Base-by-base conservation (phyloP, 192 early-diverging fungal species). In the Gamsiella multidivaricata region DNA sequence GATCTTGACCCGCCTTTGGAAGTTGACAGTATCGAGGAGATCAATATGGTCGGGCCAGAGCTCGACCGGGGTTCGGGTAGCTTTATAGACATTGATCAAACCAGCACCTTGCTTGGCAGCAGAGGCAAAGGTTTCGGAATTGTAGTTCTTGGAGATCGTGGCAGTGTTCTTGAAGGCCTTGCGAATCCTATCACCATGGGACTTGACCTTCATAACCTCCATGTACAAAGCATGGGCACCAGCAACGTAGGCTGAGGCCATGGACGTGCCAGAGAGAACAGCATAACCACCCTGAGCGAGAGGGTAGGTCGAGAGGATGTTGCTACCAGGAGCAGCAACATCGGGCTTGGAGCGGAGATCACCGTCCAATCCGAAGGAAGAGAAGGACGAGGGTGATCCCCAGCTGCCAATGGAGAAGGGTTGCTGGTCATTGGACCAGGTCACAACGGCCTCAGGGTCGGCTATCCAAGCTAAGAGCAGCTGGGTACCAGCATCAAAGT, bases 301-400 rank as follows among this genome's bases (percentile, higher is more conserved):
- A 18, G 72, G 72, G 61, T 56, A 61, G 45, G 70, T 26, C 9
- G 70, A 72, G 31, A 56, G 42, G 62, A 88, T 80, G 41, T 42
- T 64, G 18, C 82, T 82, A 54, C 87, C 87, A 20, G 82, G 66
- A 66, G 81, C 84, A 59, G 56, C 66, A 45, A 88, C 25, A 60
- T 87, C 74, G 29, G 84, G 85, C 58, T 87, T 87, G 59, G 91
- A 82, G 22, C 73, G 79, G 1, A 90, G 80, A 45, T 90, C 86
- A 28, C 87, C 82, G 20, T 84, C 84, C 5, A 90, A 79, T 9
- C 91, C 91, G 64, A 79, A 88, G 2, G 91, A 90, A 53, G 87
- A 88, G 54, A 90, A 90, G 9, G 47, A 28, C 7, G 88, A 88
- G 37, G 86, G 70, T 39, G 79, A 39, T 2, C 88, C 91, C 51